Evolutionary conservation across 2,329 filamentous ascomycete genomes (phyloP).

Genomic region (Penicillium sp.): DNA sequence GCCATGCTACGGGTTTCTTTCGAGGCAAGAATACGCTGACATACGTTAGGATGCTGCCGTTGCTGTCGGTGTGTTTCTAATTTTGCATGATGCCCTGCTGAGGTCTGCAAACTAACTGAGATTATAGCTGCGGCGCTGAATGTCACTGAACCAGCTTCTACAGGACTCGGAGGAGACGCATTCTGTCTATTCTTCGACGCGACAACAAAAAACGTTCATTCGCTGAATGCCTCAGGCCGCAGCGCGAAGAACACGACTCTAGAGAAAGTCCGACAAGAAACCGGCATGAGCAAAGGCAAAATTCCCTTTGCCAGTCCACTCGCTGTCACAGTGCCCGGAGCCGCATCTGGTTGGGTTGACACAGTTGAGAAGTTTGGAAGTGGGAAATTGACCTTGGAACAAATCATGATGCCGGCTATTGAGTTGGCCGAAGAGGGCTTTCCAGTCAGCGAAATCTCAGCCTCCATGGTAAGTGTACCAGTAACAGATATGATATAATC

Average conservation of each 20-base stretch:
- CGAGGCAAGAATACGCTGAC: neutral
- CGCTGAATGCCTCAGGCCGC: slow-evolving; percentile 87
- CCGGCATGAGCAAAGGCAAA: slow-evolving; percentile 52
- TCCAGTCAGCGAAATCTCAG: slow-evolving; percentile 76
- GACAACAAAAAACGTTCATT: slow-evolving; percentile 72
- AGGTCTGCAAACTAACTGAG: neutral
- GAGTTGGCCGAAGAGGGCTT: slow-evolving; percentile 83
- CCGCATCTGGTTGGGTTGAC: slow-evolving; percentile 90
- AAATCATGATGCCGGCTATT: slow-evolving; percentile 79
- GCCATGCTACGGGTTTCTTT: neutral
- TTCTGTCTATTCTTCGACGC: slow-evolving; percentile 92
- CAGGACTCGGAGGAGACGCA: slow-evolving; percentile 94
- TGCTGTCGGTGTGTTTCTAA: slow-evolving; percentile 46
- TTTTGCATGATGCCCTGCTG: slow-evolving; percentile 49
- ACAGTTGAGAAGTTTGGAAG: slow-evolving; percentile 84
- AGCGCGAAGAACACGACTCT: slow-evolving; percentile 66
- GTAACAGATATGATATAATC: neutral
- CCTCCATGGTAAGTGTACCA: slow-evolving; percentile 56
- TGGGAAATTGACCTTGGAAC: slow-evolving; percentile 69
- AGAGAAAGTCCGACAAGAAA: slow-evolving; percentile 63
- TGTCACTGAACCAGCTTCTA: slow-evolving; percentile 86
- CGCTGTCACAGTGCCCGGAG: slow-evolving; percentile 81
- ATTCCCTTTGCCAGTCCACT: slow-evolving; percentile 76
- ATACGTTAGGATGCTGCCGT: slow-evolving; percentile 76
- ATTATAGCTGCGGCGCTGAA: slow-evolving; percentile 77